phyloP scores from a whole-genome alignment of 2,329 filamentous ascomycete genomes.

The Aspergillus quadrilineatus region DNA sequence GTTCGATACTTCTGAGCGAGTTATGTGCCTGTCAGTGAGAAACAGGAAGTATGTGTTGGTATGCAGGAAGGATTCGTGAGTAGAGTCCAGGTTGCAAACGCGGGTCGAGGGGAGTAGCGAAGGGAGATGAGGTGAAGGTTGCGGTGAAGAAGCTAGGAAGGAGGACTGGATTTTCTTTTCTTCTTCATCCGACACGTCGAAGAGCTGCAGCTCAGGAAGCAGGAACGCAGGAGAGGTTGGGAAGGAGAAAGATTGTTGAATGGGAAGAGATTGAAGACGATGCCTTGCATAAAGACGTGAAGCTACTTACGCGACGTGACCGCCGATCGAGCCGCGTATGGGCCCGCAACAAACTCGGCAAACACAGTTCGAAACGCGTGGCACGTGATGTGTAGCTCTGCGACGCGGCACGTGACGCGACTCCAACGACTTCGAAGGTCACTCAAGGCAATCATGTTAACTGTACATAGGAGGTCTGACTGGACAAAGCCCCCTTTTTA shows the following conservation, averaged over 20 bases:
- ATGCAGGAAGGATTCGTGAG: slow-evolving; percentile 25
- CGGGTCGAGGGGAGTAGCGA: slow-evolving; percentile 15
- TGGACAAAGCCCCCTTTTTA: slow-evolving; percentile 7
- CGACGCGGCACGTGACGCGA: background rate
- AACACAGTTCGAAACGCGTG: slow-evolving; percentile 27
- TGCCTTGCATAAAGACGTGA: slow-evolving; percentile 34
- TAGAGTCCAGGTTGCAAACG: slow-evolving; percentile 31
- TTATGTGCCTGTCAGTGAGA: slow-evolving; percentile 33
- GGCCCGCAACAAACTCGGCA: slow-evolving; percentile 32
- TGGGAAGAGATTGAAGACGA: slow-evolving; percentile 21
- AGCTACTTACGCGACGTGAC: slow-evolving; percentile 29
- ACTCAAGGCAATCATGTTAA: too few species aligned
- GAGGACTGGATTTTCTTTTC: slow-evolving; percentile 11
- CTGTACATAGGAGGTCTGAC: slow-evolving; percentile 3
- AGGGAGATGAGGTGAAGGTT: slow-evolving; percentile 16
- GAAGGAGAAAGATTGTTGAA: slow-evolving; percentile 15
- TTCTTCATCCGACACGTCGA: slow-evolving; percentile 11
- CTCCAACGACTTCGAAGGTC: background rate
- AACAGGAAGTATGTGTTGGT: slow-evolving; percentile 28
- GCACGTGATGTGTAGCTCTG: slow-evolving; percentile 27
- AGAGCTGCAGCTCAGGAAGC: slow-evolving; percentile 20
- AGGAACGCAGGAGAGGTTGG: slow-evolving; percentile 19
- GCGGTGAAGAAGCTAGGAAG: slow-evolving; percentile 19
- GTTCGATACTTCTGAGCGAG: slow-evolving; percentile 19
- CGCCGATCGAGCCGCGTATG: slow-evolving; percentile 30